Evolutionary conservation across 2,329 filamentous ascomycete genomes (phyloP), one percentile per base, ranked within the genome.

Genomic region (Penicillium sp.): DNA sequence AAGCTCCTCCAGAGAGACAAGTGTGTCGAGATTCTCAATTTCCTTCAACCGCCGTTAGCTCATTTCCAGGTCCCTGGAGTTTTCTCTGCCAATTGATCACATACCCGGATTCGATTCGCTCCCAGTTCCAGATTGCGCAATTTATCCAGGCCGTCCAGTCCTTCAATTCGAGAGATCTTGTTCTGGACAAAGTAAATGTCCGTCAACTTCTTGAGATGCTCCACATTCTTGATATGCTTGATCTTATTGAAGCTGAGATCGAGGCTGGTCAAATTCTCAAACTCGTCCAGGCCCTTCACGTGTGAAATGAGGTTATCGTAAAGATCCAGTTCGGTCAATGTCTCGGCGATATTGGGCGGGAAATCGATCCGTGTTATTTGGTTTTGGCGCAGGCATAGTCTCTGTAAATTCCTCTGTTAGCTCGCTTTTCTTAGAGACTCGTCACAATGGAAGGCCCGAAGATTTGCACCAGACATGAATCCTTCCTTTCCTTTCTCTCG

Each of bases 231-330:
- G 81, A 99, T 96, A 78, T 97, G 93, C 76, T 96, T 97, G 81
- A 99, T 94, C 82, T 98, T 98, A 82, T 99, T 99, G 85, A 97
- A 99, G 76, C 91, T 96, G 54, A 99, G 83, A 74, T 99, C 95
- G 56, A 99, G 86, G 58, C 82, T 89, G 5, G 85, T 91, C 55
- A 99, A 84, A 62, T 90, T 83, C 12, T 83, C 86, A 58, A 97
- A 86, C 48, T 86, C 82, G 55, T 97, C 92, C 48, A 99, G 84
- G 34, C 91, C 91, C 66, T 88, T 88, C 76, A 97, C 87, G 76
- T 96, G 92, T 11, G 88, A 86, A 69, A 99, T 92, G 17, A 96
- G 84, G 76, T 99, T 99, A 79, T 99, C 95, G 81, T 99, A 99
- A 60, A 99, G 84, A 70, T 99, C 95, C 53, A 99, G 84, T 61